Evolutionary conservation across 1,284 basidiomycete species (phyloP), one percentile per base, ranked within the genome.

Genomic region (Irpex sp.): DNA sequence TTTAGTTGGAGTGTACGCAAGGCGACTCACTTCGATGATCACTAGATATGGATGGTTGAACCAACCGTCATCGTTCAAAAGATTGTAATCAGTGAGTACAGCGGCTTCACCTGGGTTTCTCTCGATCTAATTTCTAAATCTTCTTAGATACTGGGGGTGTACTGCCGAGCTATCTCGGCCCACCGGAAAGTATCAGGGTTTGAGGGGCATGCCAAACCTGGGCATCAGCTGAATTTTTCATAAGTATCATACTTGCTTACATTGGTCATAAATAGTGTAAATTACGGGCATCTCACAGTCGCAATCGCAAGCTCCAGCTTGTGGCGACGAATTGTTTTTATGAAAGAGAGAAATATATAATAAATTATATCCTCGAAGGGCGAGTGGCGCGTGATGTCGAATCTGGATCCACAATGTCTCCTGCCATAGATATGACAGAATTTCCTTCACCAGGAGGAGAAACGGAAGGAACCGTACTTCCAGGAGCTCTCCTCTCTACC

Each of bases 41-140:
- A 57, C 12, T 53, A 62, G 81, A 71, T 86, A 14, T 84, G 77
- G 71, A 82, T 83, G 77, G 78, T 86, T 52, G 84, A 86, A 65
- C 82, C 83, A 4, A 79, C 81, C 4, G 83, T 86, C 10, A 79
- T 86, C 4, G 75, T 86, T 18, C 82, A 87, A 68, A 87, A 83
- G 67, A 80, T 87, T 58, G 78, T 86, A 19, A 82, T 87, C 57
- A 73, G 83, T 86, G 61, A 35, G 79, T 73, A 36, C 12, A 36
- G 8, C 47, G 10, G 18, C n/a, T 18, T 16, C 16, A 28, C 33
- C n/a, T 19, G 19, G 36, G 18, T 10, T 47, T 14, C 52, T 12
- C 36, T 2, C 6, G n/a, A 39, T 18, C 18, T 23, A 1, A 28
- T 47, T 19, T 21, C 19, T 18, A 7, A 53, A 10, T 35, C 16